Evolutionary conservation across 1,284 basidiomycete genomes (phyloP), one percentile per base, ranked within the genome.

Genomic region (Tilletia walkeri): DNA sequence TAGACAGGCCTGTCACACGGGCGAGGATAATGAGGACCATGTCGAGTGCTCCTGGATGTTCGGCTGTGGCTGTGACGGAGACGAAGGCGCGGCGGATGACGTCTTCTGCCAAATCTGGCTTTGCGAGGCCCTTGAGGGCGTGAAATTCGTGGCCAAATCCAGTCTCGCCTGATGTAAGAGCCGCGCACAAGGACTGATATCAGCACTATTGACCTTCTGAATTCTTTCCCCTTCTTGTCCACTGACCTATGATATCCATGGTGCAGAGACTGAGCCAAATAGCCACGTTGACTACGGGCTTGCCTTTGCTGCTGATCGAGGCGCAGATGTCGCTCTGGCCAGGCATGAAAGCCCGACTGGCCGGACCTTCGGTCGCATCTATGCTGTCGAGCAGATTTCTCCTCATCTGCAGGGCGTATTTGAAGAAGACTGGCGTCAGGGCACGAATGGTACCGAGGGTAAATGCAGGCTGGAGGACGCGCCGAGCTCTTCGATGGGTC

Each of bases 381-480:
- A 78, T 54, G 70, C 75, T 73, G n/a, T 67, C 41, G 4, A 69
- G 69, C 16, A 76, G 69, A 56, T 75, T 72, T 1, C 67, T 68
- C 1, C 67, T 61, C 5, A 80, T 70, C 5, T 56, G 48, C 4
- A 69, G 59, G 0, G 73, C 71, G 56, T 80, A 75, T 38, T 69
- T 67, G 63, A 75, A 73, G 47, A 82, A 82, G 63, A 75, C 69
- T 1, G 79, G 79, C 38, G 66, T 73, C 2, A 83, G 68, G 24
- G 77, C 76, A 9, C 78, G 70, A 41, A 83, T 76, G 80, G 80
- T 73, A 0, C 72, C 70, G 1, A 74, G 68, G 50, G 68, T 72
- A 67, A 83, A 82, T 0, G 81, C 82, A 0, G 82, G 82, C 45
- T 80, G 77, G 20, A 82, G 50, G 48, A 82, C 74, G 48, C 78